Percentiles rank a stretch among this genome's conserved stretches.
Evolutionary conservation across 164 flowering plant genomes (phyloP).

Genomic region (Magnolia changhungtana): DNA sequence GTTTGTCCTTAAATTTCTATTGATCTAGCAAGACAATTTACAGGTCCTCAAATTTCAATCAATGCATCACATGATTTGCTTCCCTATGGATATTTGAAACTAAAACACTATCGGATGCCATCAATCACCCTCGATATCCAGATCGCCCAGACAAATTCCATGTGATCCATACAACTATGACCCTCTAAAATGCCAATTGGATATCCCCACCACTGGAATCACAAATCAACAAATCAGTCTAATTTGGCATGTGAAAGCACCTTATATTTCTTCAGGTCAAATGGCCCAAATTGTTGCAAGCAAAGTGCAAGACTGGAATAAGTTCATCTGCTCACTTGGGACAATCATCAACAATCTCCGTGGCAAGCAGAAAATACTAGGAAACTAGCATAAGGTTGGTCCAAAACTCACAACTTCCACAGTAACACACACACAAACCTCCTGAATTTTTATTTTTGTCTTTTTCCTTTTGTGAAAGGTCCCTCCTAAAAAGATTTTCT

Average conservation of each 20-base stretch:
- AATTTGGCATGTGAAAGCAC: neutral
- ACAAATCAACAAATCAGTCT: neutral
- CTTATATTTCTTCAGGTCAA: neutral
- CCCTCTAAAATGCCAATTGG: neutral
- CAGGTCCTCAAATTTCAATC: neutral
- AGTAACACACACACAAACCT: too few relatives aligned
- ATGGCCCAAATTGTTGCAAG: neutral
- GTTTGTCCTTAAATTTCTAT: too few relatives aligned
- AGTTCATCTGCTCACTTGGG: too few relatives aligned
- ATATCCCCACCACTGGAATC: neutral
- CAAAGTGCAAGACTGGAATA: neutral
- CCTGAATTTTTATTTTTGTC: too few relatives aligned
- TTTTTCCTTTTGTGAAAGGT: too few relatives aligned
- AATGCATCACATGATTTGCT: neutral
- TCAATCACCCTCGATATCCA: neutral
- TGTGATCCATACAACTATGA: too few relatives aligned
- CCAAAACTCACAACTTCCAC: too few relatives aligned
- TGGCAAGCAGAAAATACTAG: too few relatives aligned
- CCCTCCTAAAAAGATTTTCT: too few relatives aligned
- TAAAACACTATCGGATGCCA: neutral
- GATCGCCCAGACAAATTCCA: neutral
- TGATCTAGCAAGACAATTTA: too few relatives aligned
- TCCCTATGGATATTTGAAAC: neutral
- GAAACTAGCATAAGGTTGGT: too few relatives aligned
- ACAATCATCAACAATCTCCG: too few relatives aligned